phyloP scores from a whole-genome alignment of 1,139 yeast species.

The Sugiyamaella pinicola region DNA sequence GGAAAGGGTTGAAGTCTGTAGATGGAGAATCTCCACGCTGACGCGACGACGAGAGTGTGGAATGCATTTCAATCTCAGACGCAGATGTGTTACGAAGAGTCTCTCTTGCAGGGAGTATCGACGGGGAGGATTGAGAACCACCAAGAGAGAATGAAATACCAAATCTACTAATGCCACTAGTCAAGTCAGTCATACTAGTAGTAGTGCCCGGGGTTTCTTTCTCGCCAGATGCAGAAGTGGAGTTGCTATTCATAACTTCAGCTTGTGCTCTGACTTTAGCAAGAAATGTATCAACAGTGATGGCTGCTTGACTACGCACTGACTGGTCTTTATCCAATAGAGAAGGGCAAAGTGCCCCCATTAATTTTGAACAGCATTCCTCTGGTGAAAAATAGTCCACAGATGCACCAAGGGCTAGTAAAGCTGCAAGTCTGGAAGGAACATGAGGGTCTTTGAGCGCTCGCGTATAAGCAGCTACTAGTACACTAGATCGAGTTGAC shows the following conservation, averaged over 20 bases:
- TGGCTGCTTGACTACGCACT: slow-evolving; percentile 72
- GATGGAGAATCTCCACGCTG: not conserved
- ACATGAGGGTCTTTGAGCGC: slow-evolving; percentile 79
- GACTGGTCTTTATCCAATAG: slow-evolving; percentile 71
- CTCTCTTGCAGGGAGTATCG: not conserved
- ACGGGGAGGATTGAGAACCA: not conserved
- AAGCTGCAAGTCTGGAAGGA: slow-evolving; percentile 76
- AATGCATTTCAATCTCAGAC: slow-evolving; percentile 1
- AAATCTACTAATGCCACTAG: not conserved
- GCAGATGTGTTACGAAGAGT: slow-evolving; percentile 1
- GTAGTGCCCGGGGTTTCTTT: not conserved
- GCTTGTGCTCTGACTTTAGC: slow-evolving; percentile 67
- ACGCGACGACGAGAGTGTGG: not conserved
- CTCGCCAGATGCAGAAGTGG: not conserved
- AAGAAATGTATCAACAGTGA: slow-evolving; percentile 65
- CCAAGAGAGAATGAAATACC: slow-evolving; percentile 5
- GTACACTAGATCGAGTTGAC: slow-evolving; percentile 51
- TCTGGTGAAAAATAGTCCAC: slow-evolving; percentile 69
- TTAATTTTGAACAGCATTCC: slow-evolving; percentile 76
- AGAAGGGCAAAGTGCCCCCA: slow-evolving; percentile 84
- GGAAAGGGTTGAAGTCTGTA: slow-evolving; percentile 15
- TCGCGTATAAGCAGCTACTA: slow-evolving; percentile 84
- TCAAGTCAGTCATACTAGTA: not conserved
- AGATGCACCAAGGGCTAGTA: slow-evolving; percentile 70
- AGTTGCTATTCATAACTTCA: slow-evolving; percentile 42